phyloP scores from a whole-genome alignment of 2,329 filamentous ascomycete genomes.

The Fusarium sp. region DNA sequence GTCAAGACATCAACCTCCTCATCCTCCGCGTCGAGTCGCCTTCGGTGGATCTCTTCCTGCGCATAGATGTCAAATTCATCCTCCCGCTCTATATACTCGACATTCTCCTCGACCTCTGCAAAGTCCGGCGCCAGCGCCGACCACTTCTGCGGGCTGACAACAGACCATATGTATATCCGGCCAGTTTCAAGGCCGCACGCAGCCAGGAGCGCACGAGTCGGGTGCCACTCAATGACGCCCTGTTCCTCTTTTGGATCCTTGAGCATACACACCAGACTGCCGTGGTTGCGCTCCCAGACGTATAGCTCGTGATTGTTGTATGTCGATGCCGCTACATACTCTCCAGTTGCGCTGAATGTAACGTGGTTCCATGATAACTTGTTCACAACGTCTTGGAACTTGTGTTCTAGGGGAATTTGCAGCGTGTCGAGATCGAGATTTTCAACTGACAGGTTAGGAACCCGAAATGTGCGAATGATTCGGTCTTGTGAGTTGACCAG shows the following conservation, averaged over 20 bases:
- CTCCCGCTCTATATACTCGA: constrained; percentile 94
- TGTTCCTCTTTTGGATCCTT: constrained; percentile 98
- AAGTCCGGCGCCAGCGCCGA: constrained; percentile 97
- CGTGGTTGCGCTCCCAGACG: constrained; percentile 95
- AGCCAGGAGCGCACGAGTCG: constrained; percentile 86
- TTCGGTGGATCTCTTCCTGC: constrained; percentile 93
- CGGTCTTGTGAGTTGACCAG: constrained; percentile 95
- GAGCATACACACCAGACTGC: constrained; percentile 95
- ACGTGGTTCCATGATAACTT: constrained; percentile 97
- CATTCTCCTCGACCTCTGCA: constrained; percentile 97
- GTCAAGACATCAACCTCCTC: constrained; percentile 94
- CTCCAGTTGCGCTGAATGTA: constrained; percentile 92
- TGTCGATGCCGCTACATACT: constrained; percentile 96
- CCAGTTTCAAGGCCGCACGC: constrained; percentile 95
- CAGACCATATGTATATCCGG: constrained; percentile 95
- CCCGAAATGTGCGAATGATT: constrained; percentile 91
- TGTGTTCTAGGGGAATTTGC: constrained; percentile 93
- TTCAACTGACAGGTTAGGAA: constrained; percentile 81
- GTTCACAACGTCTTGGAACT: constrained; percentile 98
- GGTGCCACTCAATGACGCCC: constrained; percentile 98
- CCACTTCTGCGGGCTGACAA: constrained; percentile 96
- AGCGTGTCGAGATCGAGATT: constrained; percentile 88
- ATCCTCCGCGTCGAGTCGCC: constrained; percentile 91
- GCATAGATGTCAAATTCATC: constrained; percentile 99
- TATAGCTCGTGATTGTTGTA: constrained; percentile 99